A percentile compares a stretch with the other conserved stretches of the same genome.
These are phyloP conservation scores for Cordyceps cateniannulata DNA, from an alignment of 2,329 filamentous ascomycete species.

Conservation along the genomic window DNA sequence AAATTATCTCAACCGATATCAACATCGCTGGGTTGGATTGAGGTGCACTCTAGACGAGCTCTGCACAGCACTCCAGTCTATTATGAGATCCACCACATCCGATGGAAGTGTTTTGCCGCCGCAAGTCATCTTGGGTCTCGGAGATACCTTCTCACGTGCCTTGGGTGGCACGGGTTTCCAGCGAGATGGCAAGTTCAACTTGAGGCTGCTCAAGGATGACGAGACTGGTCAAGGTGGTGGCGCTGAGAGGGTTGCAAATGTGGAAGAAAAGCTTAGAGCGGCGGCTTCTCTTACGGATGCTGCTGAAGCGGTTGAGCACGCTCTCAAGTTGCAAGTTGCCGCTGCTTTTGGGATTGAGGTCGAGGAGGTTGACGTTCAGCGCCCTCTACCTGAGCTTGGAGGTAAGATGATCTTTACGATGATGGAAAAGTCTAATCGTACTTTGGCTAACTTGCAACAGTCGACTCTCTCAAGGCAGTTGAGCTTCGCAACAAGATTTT, in stretches of 20 bases:
- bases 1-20: conserved; percentile 12
- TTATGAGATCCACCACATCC: conserved; percentile 10
- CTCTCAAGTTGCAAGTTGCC: conserved; percentile 5
- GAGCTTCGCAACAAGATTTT: conserved; percentile 7
- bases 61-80: neutral
- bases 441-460: neutral
- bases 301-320: neutral
- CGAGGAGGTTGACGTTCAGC: conserved; percentile 8
- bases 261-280: neutral
- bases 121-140: conserved; percentile 12
- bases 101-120: neutral
- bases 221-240: neutral
- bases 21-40: conserved; percentile 12
- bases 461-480: conserved; percentile 11
- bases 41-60: conserved; percentile 4
- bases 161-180: neutral
- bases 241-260: neutral
- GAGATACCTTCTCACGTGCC: neutral
- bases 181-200: conserved; percentile 8
- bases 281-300: neutral
- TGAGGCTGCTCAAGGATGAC: neutral
- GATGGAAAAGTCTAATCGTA: neutral
- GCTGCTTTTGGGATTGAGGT: neutral
- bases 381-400: conserved; percentile 7
- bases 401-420: conserved; percentile 1